Evolutionary conservation across 116 monocot genomes (phyloP).

Genomic region (Dioscorea cayenensis): DNA sequence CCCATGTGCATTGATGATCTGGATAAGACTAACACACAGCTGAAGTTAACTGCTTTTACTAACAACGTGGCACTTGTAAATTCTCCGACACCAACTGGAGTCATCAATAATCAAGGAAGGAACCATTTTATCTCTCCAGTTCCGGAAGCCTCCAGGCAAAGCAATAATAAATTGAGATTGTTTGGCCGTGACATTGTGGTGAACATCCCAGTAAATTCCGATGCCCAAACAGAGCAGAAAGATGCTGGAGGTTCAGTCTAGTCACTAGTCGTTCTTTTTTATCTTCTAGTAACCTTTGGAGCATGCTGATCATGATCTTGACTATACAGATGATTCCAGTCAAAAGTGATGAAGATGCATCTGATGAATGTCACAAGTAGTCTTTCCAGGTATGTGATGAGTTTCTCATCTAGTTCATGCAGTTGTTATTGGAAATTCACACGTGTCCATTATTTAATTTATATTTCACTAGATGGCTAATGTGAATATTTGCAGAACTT

Average conservation of each 20-base stretch:
- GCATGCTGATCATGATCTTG: not conserved
- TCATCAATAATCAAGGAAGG: not conserved
- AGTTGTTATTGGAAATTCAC: too few species aligned
- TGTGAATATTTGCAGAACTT: too few species aligned
- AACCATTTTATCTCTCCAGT: not conserved
- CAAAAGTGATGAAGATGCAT: not conserved
- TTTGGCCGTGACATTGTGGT: slow-evolving; percentile 4
- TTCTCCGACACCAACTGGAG: not conserved
- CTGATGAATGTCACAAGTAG: not conserved
- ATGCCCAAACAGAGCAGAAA: not conserved
- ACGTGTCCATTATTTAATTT: too few species aligned
- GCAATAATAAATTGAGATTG: slow-evolving; percentile 1
- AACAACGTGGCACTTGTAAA: not conserved
- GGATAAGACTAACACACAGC: not conserved
- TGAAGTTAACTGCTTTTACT: not conserved
- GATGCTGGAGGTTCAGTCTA: not conserved
- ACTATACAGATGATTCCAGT: not conserved
- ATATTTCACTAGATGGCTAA: too few species aligned
- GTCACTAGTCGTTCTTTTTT: not conserved
- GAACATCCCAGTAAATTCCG: not conserved
- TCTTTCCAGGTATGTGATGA: not conserved
- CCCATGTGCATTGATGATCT: not conserved
- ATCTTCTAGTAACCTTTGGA: not conserved
- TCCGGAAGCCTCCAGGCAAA: not conserved
- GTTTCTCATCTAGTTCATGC: too few species aligned